Conservation (phyloP, 169 alveolate genomes). For the Amoebophrya sp. region DNA sequence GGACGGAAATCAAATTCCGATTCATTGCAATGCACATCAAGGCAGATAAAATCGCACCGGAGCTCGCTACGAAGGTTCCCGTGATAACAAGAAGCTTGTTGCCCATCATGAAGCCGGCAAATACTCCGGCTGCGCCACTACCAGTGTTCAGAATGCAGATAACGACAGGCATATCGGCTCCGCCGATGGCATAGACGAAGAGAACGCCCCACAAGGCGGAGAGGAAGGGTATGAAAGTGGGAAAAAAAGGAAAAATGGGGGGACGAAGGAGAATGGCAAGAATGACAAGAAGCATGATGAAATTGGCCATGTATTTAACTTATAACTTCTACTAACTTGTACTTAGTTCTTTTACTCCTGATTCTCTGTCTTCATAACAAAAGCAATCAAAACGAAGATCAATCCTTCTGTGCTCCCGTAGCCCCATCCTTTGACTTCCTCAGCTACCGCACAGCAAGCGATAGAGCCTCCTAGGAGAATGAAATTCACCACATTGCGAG, state of each 20-base stretch:
- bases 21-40: slow-evolving; percentile 85
- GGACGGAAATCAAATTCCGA: slow-evolving; percentile 66
- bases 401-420: neutral
- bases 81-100: slow-evolving; percentile 59
- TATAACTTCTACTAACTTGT: too few species aligned
- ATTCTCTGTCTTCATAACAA: neutral
- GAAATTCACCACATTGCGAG: slow-evolving; percentile 51
- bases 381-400: neutral
- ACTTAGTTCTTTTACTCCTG: neutral
- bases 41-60: slow-evolving; percentile 82
- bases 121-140: slow-evolving; percentile 72
- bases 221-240: slow-evolving; percentile 29
- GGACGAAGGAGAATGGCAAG: too few species aligned
- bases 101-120: slow-evolving; percentile 62
- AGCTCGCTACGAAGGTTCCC: slow-evolving; percentile 80
- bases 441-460: neutral
- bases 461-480: neutral
- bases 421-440: neutral
- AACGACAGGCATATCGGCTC: slow-evolving; percentile 48
- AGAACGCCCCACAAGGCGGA: slow-evolving; percentile 29
- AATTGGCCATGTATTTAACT: too few species aligned
- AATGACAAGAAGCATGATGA: too few species aligned
- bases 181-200: slow-evolving; percentile 42
- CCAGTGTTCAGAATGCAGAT: slow-evolving; percentile 68
- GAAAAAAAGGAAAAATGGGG: too few species aligned